phyloP scores from a whole-genome alignment of 352 stramenopile species.

The Pythium dissimile region DNA sequence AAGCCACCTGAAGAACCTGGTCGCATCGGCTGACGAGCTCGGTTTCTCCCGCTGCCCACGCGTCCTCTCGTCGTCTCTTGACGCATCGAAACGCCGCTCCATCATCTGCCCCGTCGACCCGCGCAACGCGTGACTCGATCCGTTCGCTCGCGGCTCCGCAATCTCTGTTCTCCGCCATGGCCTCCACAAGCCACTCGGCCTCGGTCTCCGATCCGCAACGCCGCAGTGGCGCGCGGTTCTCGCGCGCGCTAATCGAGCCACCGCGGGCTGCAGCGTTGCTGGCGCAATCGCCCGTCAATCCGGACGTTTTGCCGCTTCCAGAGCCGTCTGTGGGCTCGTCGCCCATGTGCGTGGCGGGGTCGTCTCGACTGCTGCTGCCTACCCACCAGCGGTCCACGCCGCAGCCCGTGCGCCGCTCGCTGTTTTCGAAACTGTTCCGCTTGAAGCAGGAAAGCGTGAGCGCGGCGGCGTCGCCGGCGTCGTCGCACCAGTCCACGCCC shows the following conservation, averaged over 20 bases:
- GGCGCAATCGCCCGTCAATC: constrained; percentile 6
- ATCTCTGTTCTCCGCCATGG: too few relatives aligned
- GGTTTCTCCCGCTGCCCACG: not conserved
- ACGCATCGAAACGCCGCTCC: too few relatives aligned
- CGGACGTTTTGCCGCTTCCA: too few relatives aligned
- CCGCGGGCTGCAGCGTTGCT: constrained; percentile 1
- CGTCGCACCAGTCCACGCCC: constrained; percentile 15
- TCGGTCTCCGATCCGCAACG: too few relatives aligned
- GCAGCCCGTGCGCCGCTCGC: constrained; percentile 6
- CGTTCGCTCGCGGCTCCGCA: too few relatives aligned
- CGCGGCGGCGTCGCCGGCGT: constrained; percentile 5
- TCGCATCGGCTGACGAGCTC: too few relatives aligned
- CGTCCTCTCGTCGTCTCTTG: too few relatives aligned
- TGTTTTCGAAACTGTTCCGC: constrained; percentile 29
- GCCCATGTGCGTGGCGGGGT: not conserved
- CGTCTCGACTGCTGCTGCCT: not conserved
- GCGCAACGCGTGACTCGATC: too few relatives aligned
- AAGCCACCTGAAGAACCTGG: not conserved
- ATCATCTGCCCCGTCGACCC: too few relatives aligned
- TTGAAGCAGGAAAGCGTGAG: constrained; percentile 8
- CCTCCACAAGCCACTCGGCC: not conserved
- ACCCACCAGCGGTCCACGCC: constrained; percentile 2
- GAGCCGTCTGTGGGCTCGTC: constrained; percentile 6
- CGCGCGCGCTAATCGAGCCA: constrained; percentile 4
- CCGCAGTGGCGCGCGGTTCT: too few relatives aligned